These are phyloP conservation scores for Nothophytophthora sp. DNA, from an alignment of 352 stramenopile genomes.

Conservation along the genomic window DNA sequence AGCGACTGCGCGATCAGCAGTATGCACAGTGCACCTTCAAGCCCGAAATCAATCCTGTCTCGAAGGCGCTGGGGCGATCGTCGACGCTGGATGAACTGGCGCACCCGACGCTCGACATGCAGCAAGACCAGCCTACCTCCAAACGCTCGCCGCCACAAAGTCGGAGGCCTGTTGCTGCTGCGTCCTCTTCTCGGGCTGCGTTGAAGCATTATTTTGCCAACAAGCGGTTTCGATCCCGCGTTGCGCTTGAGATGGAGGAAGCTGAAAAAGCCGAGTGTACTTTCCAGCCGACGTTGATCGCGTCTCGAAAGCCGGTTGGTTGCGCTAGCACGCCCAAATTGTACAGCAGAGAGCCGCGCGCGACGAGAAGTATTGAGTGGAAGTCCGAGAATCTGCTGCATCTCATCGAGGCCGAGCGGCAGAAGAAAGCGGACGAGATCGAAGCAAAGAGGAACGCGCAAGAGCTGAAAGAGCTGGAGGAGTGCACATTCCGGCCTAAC, in stretches of 20 bases:
- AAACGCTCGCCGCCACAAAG: conserved; percentile 11
- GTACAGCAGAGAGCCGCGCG: conserved; percentile 22
- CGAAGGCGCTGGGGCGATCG: conserved; percentile 52
- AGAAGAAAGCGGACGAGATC: conserved; percentile 57
- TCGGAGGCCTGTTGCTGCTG: background rate
- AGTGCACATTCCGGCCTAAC: conserved; percentile 87
- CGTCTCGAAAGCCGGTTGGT: conserved; percentile 19
- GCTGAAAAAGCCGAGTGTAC: conserved; percentile 70
- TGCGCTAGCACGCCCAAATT: conserved; percentile 50
- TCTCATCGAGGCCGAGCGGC: conserved; percentile 61
- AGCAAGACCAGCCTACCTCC: conserved; percentile 1
- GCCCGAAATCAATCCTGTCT: conserved; percentile 78
- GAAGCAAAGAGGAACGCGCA: conserved; percentile 57
- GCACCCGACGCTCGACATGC: conserved; percentile 33
- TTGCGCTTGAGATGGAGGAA: conserved; percentile 70
- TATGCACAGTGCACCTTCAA: conserved; percentile 74
- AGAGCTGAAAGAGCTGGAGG: conserved; percentile 65
- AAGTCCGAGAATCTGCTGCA: conserved; percentile 69
- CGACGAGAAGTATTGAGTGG: conserved; percentile 36
- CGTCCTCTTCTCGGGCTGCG: conserved; percentile 25
- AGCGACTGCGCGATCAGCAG: conserved; percentile 53
- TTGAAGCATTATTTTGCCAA: conserved; percentile 59
- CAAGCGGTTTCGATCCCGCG: conserved; percentile 71
- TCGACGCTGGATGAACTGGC: conserved; percentile 50
- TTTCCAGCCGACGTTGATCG: conserved; percentile 54